Percentiles rank a stretch among this genome's conserved stretches.
These are phyloP conservation scores for Fusarium solani-melongenae DNA, from an alignment of 2,329 filamentous ascomycete genomes.

Conservation along the genomic window DNA sequence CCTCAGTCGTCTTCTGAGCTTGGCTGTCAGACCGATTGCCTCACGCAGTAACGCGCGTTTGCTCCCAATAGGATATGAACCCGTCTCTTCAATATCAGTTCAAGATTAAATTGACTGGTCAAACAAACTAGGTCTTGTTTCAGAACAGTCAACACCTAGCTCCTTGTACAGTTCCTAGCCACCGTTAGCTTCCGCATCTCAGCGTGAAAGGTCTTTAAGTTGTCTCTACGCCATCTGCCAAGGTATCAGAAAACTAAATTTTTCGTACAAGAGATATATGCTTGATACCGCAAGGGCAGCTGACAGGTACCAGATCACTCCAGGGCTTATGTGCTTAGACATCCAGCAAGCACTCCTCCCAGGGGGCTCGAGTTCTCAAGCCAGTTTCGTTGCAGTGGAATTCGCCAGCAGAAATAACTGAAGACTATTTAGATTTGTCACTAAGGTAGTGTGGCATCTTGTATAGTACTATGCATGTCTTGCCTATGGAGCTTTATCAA, in stretches of 20 bases:
- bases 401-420: neutral
- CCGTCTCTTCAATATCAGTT: neutral
- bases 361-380: neutral
- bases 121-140: neutral
- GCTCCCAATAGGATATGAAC: neutral
- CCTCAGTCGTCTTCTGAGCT: neutral
- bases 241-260: neutral
- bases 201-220: neutral
- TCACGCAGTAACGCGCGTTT: neutral
- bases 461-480: neutral
- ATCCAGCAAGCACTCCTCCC: neutral
- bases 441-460: neutral
- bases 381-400: neutral
- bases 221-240: neutral
- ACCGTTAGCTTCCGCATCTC: neutral
- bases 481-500: neutral
- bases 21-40: neutral
- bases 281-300: neutral
- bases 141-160: neutral
- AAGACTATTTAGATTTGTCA: neutral
- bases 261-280: neutral
- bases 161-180: neutral
- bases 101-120: neutral
- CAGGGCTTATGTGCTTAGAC: neutral
- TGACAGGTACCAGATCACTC: neutral